phyloP scores from a whole-genome alignment of 164 flowering plant genomes.

The Chimonanthus salicifolius region DNA sequence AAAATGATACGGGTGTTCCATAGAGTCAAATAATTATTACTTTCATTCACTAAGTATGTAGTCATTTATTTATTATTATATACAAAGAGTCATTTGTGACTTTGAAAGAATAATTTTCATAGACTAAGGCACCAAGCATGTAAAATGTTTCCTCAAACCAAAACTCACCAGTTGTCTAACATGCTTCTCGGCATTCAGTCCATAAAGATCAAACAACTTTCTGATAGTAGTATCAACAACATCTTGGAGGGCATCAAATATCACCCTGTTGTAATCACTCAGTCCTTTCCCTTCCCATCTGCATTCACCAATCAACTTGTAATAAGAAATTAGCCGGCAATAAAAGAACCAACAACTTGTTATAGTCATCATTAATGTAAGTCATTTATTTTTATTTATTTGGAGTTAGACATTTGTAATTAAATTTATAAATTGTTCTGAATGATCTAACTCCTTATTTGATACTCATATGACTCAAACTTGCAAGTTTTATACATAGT shows the following conservation, averaged over 20 bases:
- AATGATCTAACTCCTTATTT: too few relatives aligned
- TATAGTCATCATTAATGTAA: too few relatives aligned
- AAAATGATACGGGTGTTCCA: too few relatives aligned
- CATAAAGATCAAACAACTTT: not conserved
- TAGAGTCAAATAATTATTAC: too few relatives aligned
- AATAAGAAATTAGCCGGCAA: not conserved
- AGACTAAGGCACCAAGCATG: too few relatives aligned
- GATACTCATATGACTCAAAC: too few relatives aligned
- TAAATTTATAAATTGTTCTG: not conserved
- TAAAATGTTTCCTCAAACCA: not conserved
- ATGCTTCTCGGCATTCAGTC: not conserved
- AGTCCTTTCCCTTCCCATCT: slow-evolving; percentile 9
- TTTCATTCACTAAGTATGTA: too few relatives aligned
- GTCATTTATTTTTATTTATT: not conserved
- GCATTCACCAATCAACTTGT: not conserved
- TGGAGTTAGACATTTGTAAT: not conserved
- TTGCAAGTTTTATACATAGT: too few relatives aligned
- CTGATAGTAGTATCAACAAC: not conserved
- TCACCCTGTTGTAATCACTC: not conserved
- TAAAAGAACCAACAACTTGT: not conserved
- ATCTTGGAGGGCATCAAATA: slow-evolving; percentile 6
- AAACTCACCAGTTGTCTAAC: slow-evolving; percentile 1
- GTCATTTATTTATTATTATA: too few relatives aligned
- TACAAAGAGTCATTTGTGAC: too few relatives aligned
- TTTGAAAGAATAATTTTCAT: too few relatives aligned